Conservation (phyloP, 2,329 filamentous ascomycete species). For the Fusarium succisae region DNA sequence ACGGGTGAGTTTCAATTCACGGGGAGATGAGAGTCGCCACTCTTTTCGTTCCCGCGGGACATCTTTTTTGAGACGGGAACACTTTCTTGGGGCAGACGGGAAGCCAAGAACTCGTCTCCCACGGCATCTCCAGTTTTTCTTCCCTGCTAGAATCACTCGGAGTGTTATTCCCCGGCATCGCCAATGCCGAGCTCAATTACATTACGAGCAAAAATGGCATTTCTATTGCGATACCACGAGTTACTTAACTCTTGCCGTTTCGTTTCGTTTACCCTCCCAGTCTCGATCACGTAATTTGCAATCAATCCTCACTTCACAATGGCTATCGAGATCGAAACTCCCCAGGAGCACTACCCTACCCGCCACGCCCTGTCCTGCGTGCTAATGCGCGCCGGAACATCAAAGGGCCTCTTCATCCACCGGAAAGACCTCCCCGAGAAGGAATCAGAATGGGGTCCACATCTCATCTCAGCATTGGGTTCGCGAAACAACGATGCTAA, state of each 20-base stretch:
- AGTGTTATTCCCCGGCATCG: background rate
- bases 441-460: conserved; percentile 57
- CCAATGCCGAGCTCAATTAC: background rate
- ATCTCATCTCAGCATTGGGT: conserved; percentile 65
- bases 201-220: background rate
- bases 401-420: conserved; percentile 68
- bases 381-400: conserved; percentile 72
- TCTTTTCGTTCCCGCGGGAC: background rate
- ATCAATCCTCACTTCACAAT: background rate
- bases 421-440: conserved; percentile 60
- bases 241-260: conserved; percentile 17
- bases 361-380: conserved; percentile 55
- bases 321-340: conserved; percentile 4
- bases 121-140: conserved; percentile 1
- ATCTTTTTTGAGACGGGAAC: background rate
- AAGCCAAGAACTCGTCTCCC: background rate
- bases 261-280: background rate
- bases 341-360: background rate
- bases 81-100: background rate
- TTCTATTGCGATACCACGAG: background rate
- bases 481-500: conserved; percentile 59
- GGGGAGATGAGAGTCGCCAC: conserved; percentile 5
- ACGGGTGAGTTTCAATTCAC: conserved; percentile 39
- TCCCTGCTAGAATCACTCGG: background rate
- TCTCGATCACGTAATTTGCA: background rate